These are phyloP conservation scores for Termitomyces bulborhizus DNA, from an alignment of 768 basidiomycete genomes.

Conservation along the genomic window DNA sequence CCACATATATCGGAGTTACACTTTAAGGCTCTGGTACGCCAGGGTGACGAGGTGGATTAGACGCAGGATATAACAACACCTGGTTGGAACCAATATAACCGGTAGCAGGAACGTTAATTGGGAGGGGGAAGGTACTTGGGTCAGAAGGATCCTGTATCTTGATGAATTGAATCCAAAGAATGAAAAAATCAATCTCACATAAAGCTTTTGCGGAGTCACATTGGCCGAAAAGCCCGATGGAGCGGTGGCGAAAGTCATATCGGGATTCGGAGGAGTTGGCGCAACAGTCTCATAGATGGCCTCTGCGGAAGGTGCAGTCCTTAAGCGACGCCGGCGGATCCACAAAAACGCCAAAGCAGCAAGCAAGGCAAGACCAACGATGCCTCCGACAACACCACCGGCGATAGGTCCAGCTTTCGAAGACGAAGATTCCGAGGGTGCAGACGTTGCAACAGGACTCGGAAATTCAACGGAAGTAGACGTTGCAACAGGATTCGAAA, in stretches of 20 bases:
- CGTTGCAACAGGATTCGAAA: not conserved
- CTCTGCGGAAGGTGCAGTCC: slow-evolving; percentile 17
- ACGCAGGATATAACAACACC: slow-evolving; percentile 9
- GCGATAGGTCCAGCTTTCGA: slow-evolving; percentile 47
- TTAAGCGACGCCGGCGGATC: slow-evolving; percentile 19
- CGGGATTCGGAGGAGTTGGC: slow-evolving; percentile 5
- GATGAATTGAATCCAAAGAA: not conserved
- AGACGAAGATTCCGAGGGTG: not conserved
- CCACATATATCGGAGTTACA: not conserved
- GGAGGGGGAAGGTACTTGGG: slow-evolving; percentile 34
- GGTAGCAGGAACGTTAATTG: slow-evolving; percentile 4
- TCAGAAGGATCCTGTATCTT: slow-evolving; percentile 29
- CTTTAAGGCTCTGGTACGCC: slow-evolving; percentile 25
- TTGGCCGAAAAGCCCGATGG: slow-evolving; percentile 10
- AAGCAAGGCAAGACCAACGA: slow-evolving; percentile 40
- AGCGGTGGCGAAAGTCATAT: slow-evolving; percentile 12
- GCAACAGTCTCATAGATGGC: slow-evolving; percentile 9
- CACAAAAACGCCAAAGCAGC: slow-evolving; percentile 24
- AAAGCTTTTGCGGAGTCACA: slow-evolving; percentile 25
- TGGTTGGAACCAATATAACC: slow-evolving; percentile 8
- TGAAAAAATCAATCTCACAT: slow-evolving; percentile 25
- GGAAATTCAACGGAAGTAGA: not conserved
- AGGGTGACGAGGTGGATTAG: slow-evolving; percentile 18
- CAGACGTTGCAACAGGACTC: not conserved
- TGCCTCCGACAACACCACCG: slow-evolving; percentile 56